Evolutionary conservation across 108 stramenopile species (phyloP), one percentile per base, ranked within the genome.

Genomic region (Pseudonitzschia multiseries): DNA sequence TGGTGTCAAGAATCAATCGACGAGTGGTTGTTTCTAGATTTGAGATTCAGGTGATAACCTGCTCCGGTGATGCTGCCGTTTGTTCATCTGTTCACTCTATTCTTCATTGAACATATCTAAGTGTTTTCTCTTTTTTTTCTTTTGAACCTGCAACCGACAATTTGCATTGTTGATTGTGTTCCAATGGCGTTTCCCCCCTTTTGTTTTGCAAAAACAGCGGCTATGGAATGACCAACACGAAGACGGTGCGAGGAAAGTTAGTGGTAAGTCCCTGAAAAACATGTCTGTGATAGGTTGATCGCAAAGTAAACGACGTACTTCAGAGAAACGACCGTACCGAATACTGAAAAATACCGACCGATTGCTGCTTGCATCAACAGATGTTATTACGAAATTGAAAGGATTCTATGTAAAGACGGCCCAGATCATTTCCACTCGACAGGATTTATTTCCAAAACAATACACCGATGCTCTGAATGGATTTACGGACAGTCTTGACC

Each of bases 341-440:
- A 48, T 14, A 48, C 46, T n/a, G n/a, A 48, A 48, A 14, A 18
- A 3, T 10, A 18, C 46, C 13, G 36, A 36, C 6, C 36, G 4
- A 24, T 24, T 54, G 53, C 24, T 21, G 10, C 24, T 54, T 15
- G 53, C 24, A 24, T 8, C 0, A 17, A 59, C 2, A 62, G 79
- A 85, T 56, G 90, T 84, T 31, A 93, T 97, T 59, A 79, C 89
- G 0, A 82, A 90, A 0, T 88, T 98, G 40, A 94, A 96, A 51
- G 97, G 97, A 50, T 98, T 97, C 83, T 98, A 97, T 57, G 96
- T 96, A 71, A 98, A 98, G 79, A 97, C 96, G 27, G 78, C 78
- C 24, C 72, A 73, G 41, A 73, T 72, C 64, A 91, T 95, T 31
- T 86, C 93, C 0, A 79, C 86, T 2, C 83, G 95, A 57, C 81